A percentile compares a stretch with the other conserved stretches of the same genome.
These are phyloP conservation scores for Bombardia bombarda DNA, from an alignment of 495 filamentous ascomycete species.

Conservation along the genomic window DNA sequence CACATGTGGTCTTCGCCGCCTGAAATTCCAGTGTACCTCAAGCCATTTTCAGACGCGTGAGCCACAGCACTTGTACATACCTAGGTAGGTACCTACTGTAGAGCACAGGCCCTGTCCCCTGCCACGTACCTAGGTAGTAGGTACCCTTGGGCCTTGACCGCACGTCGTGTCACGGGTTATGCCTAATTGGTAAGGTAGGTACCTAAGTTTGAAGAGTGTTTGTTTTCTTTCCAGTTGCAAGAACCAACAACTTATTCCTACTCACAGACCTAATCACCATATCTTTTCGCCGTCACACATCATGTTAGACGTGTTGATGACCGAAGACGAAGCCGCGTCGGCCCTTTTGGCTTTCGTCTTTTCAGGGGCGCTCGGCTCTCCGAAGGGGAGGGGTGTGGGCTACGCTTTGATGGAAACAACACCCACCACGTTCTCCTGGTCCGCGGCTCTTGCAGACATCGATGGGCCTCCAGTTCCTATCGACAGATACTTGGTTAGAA, in stretches of 20 bases:
- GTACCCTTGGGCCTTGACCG: no score
- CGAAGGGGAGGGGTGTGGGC: not conserved
- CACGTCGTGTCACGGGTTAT: no score
- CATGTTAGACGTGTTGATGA: not conserved
- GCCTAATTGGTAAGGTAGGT: no score
- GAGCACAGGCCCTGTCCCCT: no score
- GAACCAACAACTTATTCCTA: not conserved
- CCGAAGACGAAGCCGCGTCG: constrained; percentile 3
- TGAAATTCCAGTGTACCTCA: no score
- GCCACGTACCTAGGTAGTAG: no score
- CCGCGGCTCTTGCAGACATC: not conserved
- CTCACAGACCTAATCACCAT: not conserved
- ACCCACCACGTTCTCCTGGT: constrained; percentile 1
- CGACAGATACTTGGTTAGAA: constrained; percentile 1
- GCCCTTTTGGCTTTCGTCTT: constrained; percentile 2
- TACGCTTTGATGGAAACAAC: constrained; percentile 2
- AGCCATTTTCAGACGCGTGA: no score
- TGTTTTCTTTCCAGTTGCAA: constrained; percentile 1
- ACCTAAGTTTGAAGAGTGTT: no score
- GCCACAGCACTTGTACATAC: no score
- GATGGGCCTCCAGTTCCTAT: constrained; percentile 1
- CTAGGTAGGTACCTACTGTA: no score
- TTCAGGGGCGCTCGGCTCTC: not conserved
- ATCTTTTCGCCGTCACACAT: not conserved
- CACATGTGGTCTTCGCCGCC: no score